Evolutionary conservation across 1,139 yeast genomes (phyloP).

Genomic region (Protomyces inundatus): DNA sequence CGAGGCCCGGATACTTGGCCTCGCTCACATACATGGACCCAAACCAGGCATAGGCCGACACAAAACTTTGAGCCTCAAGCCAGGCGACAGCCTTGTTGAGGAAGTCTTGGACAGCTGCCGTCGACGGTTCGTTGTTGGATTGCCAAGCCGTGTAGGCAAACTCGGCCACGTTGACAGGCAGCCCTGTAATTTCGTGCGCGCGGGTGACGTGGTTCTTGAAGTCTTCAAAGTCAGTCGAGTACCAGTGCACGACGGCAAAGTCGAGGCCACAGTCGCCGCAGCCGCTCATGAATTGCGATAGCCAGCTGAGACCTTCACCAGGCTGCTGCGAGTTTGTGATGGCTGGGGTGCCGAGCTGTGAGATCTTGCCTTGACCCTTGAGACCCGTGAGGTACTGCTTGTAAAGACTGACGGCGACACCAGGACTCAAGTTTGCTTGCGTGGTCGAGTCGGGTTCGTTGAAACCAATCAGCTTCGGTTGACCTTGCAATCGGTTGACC

Average conservation of each 20-base stretch:
- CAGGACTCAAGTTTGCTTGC: conserved; percentile 14
- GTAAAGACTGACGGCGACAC: conserved; percentile 8
- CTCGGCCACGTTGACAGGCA: conserved; percentile 24
- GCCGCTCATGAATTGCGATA: conserved; percentile 17
- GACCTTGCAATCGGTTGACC: conserved; percentile 3
- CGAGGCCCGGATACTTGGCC: conserved; percentile 16
- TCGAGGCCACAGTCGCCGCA: conserved; percentile 18
- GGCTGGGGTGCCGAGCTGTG: conserved; percentile 24
- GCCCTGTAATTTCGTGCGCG: conserved; percentile 17
- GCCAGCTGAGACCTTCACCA: conserved; percentile 13
- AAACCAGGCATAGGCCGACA: conserved; percentile 24
- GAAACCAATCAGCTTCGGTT: conserved; percentile 22
- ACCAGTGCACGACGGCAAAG: conserved; percentile 25
- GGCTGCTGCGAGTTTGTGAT: conserved; percentile 21
- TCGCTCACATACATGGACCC: conserved; percentile 21
- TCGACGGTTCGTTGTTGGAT: conserved; percentile 4
- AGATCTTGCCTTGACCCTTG: conserved; percentile 9
- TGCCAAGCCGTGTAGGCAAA: conserved; percentile 24
- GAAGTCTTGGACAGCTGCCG: conserved; percentile 11
- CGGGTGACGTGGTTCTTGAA: conserved; percentile 17
- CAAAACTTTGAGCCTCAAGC: conserved; percentile 22
- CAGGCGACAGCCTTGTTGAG: conserved; percentile 20
- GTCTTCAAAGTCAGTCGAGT: conserved; percentile 15
- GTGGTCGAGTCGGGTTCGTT: conserved; percentile 25
- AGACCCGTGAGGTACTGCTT: conserved; percentile 16